A percentile compares a stretch with the other conserved stretches of the same genome.
Conservation (phyloP, 441 rosid genomes). For the Syzygium syzygioides region DNA sequence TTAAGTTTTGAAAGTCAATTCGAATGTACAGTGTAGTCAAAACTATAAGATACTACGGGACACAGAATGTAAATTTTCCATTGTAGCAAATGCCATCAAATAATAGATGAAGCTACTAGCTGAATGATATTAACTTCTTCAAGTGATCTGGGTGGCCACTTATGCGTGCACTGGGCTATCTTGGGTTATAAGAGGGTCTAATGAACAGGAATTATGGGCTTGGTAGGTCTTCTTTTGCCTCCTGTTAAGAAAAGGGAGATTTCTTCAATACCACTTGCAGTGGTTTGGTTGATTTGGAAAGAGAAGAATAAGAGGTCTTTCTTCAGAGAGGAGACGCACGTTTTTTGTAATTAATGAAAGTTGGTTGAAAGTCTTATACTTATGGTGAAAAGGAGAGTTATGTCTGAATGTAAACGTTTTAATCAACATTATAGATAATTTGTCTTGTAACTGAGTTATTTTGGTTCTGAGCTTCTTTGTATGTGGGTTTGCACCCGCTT, state of each 20-base stretch:
- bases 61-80: neutral
- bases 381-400: neutral
- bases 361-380: neutral
- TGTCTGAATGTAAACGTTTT: neutral
- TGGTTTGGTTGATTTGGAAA: neutral
- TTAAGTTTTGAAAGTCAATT: neutral
- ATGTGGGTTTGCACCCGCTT: neutral
- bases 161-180: neutral
- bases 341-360: neutral
- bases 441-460: neutral
- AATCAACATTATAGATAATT: neutral
- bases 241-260: neutral
- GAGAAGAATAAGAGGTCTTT: neutral
- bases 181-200: neutral
- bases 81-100: neutral
- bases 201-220: neutral
- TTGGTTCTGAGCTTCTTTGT: neutral
- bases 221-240: neutral
- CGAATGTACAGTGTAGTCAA: neutral
- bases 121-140: neutral
- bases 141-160: neutral
- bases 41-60: neutral
- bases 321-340: neutral
- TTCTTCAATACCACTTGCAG: neutral
- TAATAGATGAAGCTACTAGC: neutral